Evolutionary conservation across 1,284 basidiomycete genomes (phyloP).

Genomic region (Anthracocystis setariae): DNA sequence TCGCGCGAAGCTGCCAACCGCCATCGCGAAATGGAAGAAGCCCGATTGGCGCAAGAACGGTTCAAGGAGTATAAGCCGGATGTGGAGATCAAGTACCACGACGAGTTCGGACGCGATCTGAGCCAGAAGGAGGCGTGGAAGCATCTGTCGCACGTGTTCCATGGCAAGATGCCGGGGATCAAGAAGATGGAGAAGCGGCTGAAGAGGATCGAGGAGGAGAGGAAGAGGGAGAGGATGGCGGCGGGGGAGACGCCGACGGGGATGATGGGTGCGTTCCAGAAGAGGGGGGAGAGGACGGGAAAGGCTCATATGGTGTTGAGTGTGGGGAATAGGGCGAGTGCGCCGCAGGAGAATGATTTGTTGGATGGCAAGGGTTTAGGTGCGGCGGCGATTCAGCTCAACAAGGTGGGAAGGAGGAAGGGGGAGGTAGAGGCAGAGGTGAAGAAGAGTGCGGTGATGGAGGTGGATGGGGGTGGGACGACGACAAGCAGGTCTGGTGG

Average conservation of each 20-base stretch:
- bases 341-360: constrained; percentile 62
- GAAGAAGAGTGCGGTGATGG: constrained; percentile 8
- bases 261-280: constrained; percentile 62
- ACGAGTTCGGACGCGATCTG: constrained; percentile 84
- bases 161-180: constrained; percentile 63
- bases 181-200: constrained; percentile 63
- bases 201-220: constrained; percentile 62
- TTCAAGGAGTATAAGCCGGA: constrained; percentile 97
- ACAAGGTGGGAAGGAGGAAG: constrained; percentile 7
- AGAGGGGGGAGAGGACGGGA: constrained; percentile 59
- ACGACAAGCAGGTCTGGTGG: constrained; percentile 24
- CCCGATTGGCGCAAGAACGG: constrained; percentile 80
- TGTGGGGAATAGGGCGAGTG: constrained; percentile 58
- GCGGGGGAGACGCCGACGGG: constrained; percentile 65
- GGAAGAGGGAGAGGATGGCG: constrained; percentile 61
- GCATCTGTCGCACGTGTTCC: constrained; percentile 65
- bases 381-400: constrained; percentile 28
- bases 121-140: constrained; percentile 82
- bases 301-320: constrained; percentile 67
- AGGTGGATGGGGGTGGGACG: constrained; percentile 12
- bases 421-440: not conserved
- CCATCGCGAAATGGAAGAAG: constrained; percentile 87
- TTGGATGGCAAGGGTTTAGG: constrained; percentile 27
- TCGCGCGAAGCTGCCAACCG: constrained; percentile 94
- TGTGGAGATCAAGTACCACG: constrained; percentile 94